Percentiles rank a stretch among this genome's conserved stretches.
Evolutionary conservation across 2,329 filamentous ascomycete species (phyloP).

Genomic region (Cladobotryum mycophilum): DNA sequence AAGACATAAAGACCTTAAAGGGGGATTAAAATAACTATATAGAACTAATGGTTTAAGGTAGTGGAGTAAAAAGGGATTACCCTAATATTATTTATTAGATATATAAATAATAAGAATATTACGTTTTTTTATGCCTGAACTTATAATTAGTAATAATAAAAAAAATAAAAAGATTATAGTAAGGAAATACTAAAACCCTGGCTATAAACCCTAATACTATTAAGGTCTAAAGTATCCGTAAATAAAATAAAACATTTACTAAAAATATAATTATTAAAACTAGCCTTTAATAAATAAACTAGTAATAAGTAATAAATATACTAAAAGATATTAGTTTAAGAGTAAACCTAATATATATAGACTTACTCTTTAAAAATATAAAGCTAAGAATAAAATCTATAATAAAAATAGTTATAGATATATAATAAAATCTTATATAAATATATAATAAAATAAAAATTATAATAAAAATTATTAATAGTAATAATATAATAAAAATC

Average conservation of each 20-base stretch:
- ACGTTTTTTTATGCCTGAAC: too few species aligned
- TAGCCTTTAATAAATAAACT: too few species aligned
- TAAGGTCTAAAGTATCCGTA: background rate
- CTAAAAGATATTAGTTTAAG: background rate
- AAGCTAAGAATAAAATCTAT: background rate
- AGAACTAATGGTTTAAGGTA: too few species aligned
- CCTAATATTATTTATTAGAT: too few species aligned
- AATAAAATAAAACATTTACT: too few species aligned
- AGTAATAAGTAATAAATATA: background rate
- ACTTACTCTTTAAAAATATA: background rate
- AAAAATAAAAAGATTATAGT: background rate
- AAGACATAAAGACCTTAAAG: too few species aligned
- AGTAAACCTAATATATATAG: slow-evolving; percentile 4
- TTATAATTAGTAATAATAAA: background rate
- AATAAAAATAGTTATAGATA: background rate
- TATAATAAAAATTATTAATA: background rate
- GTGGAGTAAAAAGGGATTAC: too few species aligned
- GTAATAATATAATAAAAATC: background rate
- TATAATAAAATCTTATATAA: too few species aligned
- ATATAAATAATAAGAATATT: background rate
- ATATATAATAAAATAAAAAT: slow-evolving; percentile 1
- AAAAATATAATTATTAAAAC: too few species aligned
- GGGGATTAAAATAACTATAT: too few species aligned
- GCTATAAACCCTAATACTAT: too few species aligned
- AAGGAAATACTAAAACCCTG: too few species aligned